Base-by-base conservation (phyloP, 495 filamentous ascomycete genomes). In the Aspergillus bertholletiae region DNA sequence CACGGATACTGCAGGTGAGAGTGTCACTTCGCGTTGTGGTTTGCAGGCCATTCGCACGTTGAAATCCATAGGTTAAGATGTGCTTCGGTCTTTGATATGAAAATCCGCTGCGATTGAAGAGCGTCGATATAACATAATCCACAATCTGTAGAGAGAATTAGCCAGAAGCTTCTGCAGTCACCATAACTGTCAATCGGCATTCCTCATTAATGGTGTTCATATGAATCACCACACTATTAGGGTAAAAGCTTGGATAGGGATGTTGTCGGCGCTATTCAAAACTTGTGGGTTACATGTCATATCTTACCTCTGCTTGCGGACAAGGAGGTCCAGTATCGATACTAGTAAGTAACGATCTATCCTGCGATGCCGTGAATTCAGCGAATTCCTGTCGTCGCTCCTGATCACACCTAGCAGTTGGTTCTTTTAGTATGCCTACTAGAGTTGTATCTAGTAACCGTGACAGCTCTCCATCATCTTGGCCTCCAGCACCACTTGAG, bases 31-130 rank as follows among this genome's bases (percentile, higher is more conserved):
- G 63, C 26, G 26, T 34, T 34, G 24, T n/a, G 0, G 46, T 13
- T 28, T 58, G 63, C 17, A 63, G 55, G 9, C 53, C 51, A 9
- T 61, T 60, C 2, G 68, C 65, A 55, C 75, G 72, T 58, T 80
- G 82, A 62, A 85, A 94, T 13, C 91, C 92, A 76, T 92, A 83
- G 56, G 87, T 88, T 11, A 96, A 78, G 5, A 95, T 60, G 71
- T 96, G 90, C 41, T 83, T 77, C 0, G 84, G 84, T 65, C 76
- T 81, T n/a, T 74, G 67, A 34, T 66, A 68, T 1, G 71, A 46
- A 32, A 68, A 68, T 46, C 79, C 55, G 43, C 63, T 70, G 46
- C 77, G 79, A 15, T 80, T 82, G 70, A 96, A 96, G 2, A 96
- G 70, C 2, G 80, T 74, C 74, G 82, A 87, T 26, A 97, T 84